Evolutionary conservation across 2,329 filamentous ascomycete species (phyloP), one percentile per base, ranked within the genome.

Genomic region (Aspergillus fructus): DNA sequence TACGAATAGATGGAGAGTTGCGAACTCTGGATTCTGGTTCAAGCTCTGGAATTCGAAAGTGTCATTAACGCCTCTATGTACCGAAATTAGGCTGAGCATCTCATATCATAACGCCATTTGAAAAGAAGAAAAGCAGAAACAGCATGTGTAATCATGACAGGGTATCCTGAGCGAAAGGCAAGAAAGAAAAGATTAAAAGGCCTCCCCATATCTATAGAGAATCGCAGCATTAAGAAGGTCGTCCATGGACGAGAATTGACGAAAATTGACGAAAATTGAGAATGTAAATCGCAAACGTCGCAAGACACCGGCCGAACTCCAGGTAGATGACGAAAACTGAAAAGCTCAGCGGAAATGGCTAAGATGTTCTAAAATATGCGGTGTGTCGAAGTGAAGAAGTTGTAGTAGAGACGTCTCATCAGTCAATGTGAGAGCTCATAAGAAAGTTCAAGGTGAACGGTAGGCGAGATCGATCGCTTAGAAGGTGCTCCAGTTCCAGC

Each of bases 401-500:
- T 12, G 19, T 42, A 30, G 42, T 52, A 23, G 45, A 17, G 3
- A 27, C 30, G 43, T 19, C 47, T 51, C 39, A 34, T 48, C 49
- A 40, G 41, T 56, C 49, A 50, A 47, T 51, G 52, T 27, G 43
- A 56, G 41, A 49, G 33, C 42, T 21, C 37, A 34, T 33, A 42
- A 21, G 37, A 21, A 34, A 33, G 54, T 58, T 21, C 27, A 30
- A 30, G 27, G 27, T 30, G 43, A 49, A 11, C 30, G 41, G 37
- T 47, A 8, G 5, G 15, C 11, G 11, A 11, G 21, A 24, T 57
- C 41, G 47, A 59, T 53, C 49, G 27, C 43, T 76, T 73, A 86
- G 66, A 86, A 86, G 34, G 83, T 86, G 73, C 83, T 85, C 83
- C 83, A 86, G 67, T 82, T 82, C 83, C 83, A 86, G 65, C 83